Conservation (phyloP, 345 rosid genomes). For the Microthlaspi erraticum region DNA sequence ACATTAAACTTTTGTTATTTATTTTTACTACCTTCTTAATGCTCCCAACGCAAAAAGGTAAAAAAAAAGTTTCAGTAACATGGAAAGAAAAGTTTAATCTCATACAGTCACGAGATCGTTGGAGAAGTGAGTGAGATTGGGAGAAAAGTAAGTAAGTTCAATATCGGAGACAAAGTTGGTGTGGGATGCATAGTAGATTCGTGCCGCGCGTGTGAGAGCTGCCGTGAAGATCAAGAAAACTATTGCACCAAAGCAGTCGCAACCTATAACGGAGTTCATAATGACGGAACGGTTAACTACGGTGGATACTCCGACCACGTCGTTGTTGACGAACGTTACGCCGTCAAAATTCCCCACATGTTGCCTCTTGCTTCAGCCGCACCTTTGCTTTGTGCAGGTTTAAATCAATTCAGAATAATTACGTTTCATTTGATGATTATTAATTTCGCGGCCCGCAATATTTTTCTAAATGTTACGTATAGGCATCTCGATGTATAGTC, state of each 20-base stretch:
- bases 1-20: no score
- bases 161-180: slow-evolving; percentile 59
- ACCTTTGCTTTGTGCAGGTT: slow-evolving; percentile 71
- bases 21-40: no score
- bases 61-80: not conserved
- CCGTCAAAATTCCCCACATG: slow-evolving; percentile 52
- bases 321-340: slow-evolving; percentile 57
- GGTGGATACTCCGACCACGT: slow-evolving; percentile 74
- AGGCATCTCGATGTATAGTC: slow-evolving; percentile 74
- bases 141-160: slow-evolving; percentile 52
- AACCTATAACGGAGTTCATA: slow-evolving; percentile 47
- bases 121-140: slow-evolving; percentile 70
- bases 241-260: slow-evolving; percentile 55
- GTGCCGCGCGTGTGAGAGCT: slow-evolving; percentile 57
- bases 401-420: not conserved
- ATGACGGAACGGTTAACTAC: slow-evolving; percentile 53
- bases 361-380: slow-evolving; percentile 60
- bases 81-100: slow-evolving; percentile 7
- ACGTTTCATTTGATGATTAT: not conserved
- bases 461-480: slow-evolving; percentile 6
- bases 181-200: slow-evolving; percentile 66
- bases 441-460: no score
- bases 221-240: slow-evolving; percentile 54
- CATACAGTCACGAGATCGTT: slow-evolving; percentile 67
- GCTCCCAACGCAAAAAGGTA: no score